Evolutionary conservation across 768 basidiomycete genomes (phyloP), one percentile per base, ranked within the genome.

Genomic region (Xerocomus brunneocitrinus): DNA sequence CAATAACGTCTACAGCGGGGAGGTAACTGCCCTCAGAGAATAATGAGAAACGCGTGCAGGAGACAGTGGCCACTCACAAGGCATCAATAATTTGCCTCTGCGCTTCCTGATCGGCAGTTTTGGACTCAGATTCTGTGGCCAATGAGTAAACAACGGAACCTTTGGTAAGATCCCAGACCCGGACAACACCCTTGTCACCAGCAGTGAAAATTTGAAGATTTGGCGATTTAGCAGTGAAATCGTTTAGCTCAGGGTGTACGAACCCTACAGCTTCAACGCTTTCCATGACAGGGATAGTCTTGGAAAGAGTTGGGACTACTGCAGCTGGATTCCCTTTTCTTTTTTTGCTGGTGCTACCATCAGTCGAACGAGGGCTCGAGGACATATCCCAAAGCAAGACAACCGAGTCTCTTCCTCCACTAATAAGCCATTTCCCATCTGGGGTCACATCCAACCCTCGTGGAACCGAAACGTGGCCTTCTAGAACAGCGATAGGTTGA

Each of bases 381-480:
- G 69, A 58, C 30, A 97, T 75, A 63, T 98, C 90, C 97, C 97
- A 99, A 1, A 99, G 76, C 46, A 98, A 71, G 19, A 92, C 88
- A 1, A 98, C 93, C 8, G 91, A 86, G 70, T 99, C 97, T 53
- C 97, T 76, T 27, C 95, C 95, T 14, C 91, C 95, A 53, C 86
- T 93, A 53, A 98, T 74, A 24, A 97, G 79, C 87, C 89, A 95
- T 63, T 83, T 83, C 12, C 95, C 95, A 65, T 98, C 94, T 7
- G 68, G 65, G 4, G 89, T 88, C 24, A 94, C 82, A 61, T 89
- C 92, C 36, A 98, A 76, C 7, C 92, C 94, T 52, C 97, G 78
- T 9, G 95, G 94, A 35, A 98, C 95, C 35, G 91, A 94, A 39
- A 90, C 89, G 69, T 99, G 97, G 0, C 95, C 97, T 61, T 98